Evolutionary conservation across 352 stramenopile genomes (phyloP), one percentile per base, ranked within the genome.

Genomic region (Plasmopara muralis): DNA sequence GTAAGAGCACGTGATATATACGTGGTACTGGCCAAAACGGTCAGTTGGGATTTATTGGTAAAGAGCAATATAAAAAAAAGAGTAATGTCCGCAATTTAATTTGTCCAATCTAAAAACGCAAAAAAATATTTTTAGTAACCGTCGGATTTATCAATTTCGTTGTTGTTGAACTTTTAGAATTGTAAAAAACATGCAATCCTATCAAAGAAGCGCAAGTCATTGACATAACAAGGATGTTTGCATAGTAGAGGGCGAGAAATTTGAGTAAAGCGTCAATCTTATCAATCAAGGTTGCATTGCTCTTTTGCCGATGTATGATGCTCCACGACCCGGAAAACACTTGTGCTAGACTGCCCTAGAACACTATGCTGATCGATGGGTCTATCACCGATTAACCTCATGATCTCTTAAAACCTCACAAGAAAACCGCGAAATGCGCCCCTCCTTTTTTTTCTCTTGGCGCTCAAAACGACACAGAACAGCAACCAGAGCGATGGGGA

Each of bases 1-100:
- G 97, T 97, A 7, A 97, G 64, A 45, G 96, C 69, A 28, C 72
- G 66, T n/a, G 59, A 71, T 15, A 79, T 77, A 40, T 85, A 74
- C 8, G 66, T 49, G 49, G 60, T 64, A 43, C 66, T 86, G 18
- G 79, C 76, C 60, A 94, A 73, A 53, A 88, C 71, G 10, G 77
- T 89, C 57, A 84, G 53, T 4, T 25, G 53, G 64, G 54, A 69
- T 63, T 14, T 58, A 54, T 38, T 64, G 25, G 29, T 47, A 29
- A 5, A 14, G 30, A 35, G 31, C 10, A 35, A 25, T 25, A 25
- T 25, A 25, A 25, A 25, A 25, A 25, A 25, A 25, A 25, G 20
- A 25, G 1, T 3, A 25, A 25, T 25, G 20, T 25, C 20, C 20
- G 20, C 20, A 25, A 25, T 25, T 25, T 25, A 25, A 25, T 25